A percentile compares a stretch with the other conserved stretches of the same genome.
Conservation (phyloP, 352 stramenopile species). For the Elongisporangium undulatum region DNA sequence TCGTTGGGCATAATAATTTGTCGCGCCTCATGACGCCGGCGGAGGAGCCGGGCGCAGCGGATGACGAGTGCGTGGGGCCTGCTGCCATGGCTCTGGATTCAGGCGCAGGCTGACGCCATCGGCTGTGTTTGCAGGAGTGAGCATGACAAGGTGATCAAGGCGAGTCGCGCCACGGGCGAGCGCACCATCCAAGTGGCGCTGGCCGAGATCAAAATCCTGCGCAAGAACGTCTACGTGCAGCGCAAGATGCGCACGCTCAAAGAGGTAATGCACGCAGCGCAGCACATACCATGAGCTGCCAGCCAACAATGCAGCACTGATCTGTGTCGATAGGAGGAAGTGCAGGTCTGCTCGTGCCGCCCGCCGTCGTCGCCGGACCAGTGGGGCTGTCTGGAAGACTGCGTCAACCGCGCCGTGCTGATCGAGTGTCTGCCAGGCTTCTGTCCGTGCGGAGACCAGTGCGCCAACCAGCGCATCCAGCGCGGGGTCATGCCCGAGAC, state of each 20-base stretch:
- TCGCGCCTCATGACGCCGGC: background rate
- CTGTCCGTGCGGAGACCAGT: slow-evolving; percentile 60
- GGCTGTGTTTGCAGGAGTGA: slow-evolving; percentile 17
- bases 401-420: slow-evolving; percentile 71
- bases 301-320: background rate
- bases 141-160: slow-evolving; percentile 33
- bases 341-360: slow-evolving; percentile 54
- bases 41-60: background rate
- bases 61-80: background rate
- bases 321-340: slow-evolving; percentile 46
- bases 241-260: slow-evolving; percentile 42
- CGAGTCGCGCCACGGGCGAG: slow-evolving; percentile 61
- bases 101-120: background rate
- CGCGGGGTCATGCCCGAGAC: slow-evolving; percentile 43
- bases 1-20: slow-evolving; percentile 4
- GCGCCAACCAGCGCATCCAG: slow-evolving; percentile 78
- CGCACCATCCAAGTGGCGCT: slow-evolving; percentile 64
- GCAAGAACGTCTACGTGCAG: slow-evolving; percentile 72
- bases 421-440: slow-evolving; percentile 59
- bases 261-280: slow-evolving; percentile 20
- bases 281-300: background rate
- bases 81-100: background rate
- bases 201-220: slow-evolving; percentile 66
- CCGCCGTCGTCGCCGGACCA: slow-evolving; percentile 23
- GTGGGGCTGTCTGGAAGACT: slow-evolving; percentile 67